Evolutionary conservation across 2,329 filamentous ascomycete genomes (phyloP), one percentile per base, ranked within the genome.

Genomic region (Cercospora citrullina): DNA sequence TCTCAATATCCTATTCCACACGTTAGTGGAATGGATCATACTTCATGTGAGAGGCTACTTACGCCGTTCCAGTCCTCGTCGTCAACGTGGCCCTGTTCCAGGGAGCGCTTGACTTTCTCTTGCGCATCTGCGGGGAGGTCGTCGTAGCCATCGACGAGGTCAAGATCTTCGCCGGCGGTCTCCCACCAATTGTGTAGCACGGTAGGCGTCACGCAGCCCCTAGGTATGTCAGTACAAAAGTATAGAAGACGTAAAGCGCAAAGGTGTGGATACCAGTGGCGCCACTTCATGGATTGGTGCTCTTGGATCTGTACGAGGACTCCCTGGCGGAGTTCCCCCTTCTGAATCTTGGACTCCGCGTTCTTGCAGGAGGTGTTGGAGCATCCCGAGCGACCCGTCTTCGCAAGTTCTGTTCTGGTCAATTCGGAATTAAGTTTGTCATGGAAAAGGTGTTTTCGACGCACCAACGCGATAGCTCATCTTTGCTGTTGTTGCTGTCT

Each of bases 61-160:
- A 96, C 93, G 12, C 93, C 93, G 36, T 90, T 94, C 88, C 93
- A 97, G 74, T 97, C 94, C 62, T 92, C 90, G 51, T 92, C 85
- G 72, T 91, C 90, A 74, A 98, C 90, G 74, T 95, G 91, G 26
- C 92, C 93, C 77, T 94, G 86, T 67, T 86, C 84, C 26, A 97
- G 79, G 62, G 91, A 92, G 57, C 86, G 86, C 61, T 86, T 84
- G 71, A 97, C 83, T 83, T 95, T 97, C 55, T 87, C 87, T 79
- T 94, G 88, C 1, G 87, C 74, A 1, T 92, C 90, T 0, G 84
- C 81, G 42, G 89, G 81, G 3, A 96, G 80, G 70, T 95, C 92
- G 23, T 96, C 92, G 71, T 87, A 96, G 68, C 92, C 93, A 77
- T 97, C 92, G 65, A 97, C 84, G 68, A 86, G 80, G 55, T 91